Evolutionary conservation across 805 yeast species (phyloP), one percentile per base, ranked within the genome.

Genomic region (Blastobotrys chiropterorum): DNA sequence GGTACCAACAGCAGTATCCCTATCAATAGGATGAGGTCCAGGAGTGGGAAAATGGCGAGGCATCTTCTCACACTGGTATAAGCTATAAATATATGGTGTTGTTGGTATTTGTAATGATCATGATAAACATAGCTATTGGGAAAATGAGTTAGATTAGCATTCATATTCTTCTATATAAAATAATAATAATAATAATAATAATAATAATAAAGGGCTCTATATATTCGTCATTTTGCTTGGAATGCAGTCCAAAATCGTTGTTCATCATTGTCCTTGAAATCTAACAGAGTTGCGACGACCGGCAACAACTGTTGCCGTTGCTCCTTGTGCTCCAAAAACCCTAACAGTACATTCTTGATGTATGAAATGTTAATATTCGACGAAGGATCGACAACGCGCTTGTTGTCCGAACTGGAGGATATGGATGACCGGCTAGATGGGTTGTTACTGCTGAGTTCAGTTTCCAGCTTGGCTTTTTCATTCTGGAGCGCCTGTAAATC

Each of bases 281-380:
- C 80, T 54, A 92, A 75, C 48, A 92, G 67, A 57, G 87, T 82
- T 47, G 90, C 79, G 20, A 92, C 72, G 4, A 94, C 98, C 0
- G 98, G 97, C 31, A 94, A 71, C 43, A 92, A 74, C 65, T 83
- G 88, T 26, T 76, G 81, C 53, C 98, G 76, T 67, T 90, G 97
- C n/a, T 92, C 99, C 62, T 79, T 86, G 64, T 87, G 96, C 62
- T 90, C 97, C 50, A 94, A 68, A 65, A 86, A 94, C 1, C 97
- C 97, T 1, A 92, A 71, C n/a, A 92, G 67, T 2, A 92, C 97
- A 64, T 94, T 94, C 66, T 86, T 87, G 48, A 90, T 75, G 64
- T 92, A 92, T 11, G 95, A 87, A 17, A 84, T 74, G 59, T 81
- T 85, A 46, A 73, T 75, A 15, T 64, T 64, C 20, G 62, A 45